Evolutionary conservation across 371 early-diverging fungal species (phyloP).

Genomic region (Dichotomocladium elegans): DNA sequence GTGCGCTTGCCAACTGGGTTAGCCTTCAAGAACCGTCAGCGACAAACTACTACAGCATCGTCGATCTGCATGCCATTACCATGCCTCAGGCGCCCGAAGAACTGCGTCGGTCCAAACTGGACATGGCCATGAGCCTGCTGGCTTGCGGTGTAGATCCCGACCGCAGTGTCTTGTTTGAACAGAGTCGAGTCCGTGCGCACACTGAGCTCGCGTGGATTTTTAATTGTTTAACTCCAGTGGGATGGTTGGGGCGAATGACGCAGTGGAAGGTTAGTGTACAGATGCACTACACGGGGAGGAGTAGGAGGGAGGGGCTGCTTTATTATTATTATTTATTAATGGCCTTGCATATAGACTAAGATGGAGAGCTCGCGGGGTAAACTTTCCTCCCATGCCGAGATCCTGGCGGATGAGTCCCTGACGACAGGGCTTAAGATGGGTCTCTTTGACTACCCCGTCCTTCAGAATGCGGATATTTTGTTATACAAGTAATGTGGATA

Average conservation of each 20-base stretch:
- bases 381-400: conserved; percentile 28
- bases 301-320: neutral
- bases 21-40: conserved; percentile 58
- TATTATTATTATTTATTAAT: neutral
- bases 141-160: conserved; percentile 87
- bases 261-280: too few relatives aligned
- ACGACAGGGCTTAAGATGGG: conserved; percentile 68
- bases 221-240: conserved; percentile 81
- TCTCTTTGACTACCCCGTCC: conserved; percentile 87
- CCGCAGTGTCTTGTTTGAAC: conserved; percentile 77
- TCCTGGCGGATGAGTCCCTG: conserved; percentile 43
- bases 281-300: too few relatives aligned
- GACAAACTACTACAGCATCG: conserved; percentile 70
- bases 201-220: conserved; percentile 86
- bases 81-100: conserved; percentile 68
- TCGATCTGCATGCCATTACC: conserved; percentile 92
- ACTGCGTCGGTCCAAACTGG: conserved; percentile 59
- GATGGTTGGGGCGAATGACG: conserved; percentile 91
- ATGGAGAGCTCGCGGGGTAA: conserved; percentile 25
- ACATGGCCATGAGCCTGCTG: conserved; percentile 72
- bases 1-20: conserved; percentile 87
- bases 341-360: conserved; percentile 31
- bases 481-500: conserved; percentile 60
- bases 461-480: conserved; percentile 94
- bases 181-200: conserved; percentile 73